A percentile compares a stretch with the other conserved stretches of the same genome.
Evolutionary conservation across 176 grass and related monocot genomes (phyloP).

Genomic region (Raddia distichophylla): DNA sequence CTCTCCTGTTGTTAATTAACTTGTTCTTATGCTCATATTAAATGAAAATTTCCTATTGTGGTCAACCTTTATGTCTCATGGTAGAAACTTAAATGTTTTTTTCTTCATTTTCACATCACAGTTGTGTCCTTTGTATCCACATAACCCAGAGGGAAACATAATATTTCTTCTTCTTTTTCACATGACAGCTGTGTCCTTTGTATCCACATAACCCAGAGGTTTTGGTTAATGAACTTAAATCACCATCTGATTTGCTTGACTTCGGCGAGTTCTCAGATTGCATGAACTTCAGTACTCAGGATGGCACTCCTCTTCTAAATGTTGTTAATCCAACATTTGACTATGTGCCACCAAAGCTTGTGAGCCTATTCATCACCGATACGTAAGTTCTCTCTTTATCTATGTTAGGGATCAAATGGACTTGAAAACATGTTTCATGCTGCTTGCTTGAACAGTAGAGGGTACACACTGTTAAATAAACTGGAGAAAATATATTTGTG

Average conservation of each 20-base stretch:
- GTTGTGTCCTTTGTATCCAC: constrained; percentile 92
- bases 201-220: constrained; percentile 96
- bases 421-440: not conserved
- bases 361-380: constrained; percentile 94
- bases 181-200: constrained; percentile 79
- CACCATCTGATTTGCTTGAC: constrained; percentile 89
- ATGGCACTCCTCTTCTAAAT: constrained; percentile 72
- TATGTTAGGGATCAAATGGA: not conserved
- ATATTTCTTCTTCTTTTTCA: not conserved
- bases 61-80: constrained; percentile 2
- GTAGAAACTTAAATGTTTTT: constrained; percentile 9
- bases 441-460: constrained; percentile 7
- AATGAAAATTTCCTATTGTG: constrained; percentile 23
- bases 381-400: constrained; percentile 56
- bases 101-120: constrained; percentile 37
- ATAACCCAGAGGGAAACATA: constrained; percentile 65
- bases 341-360: constrained; percentile 87
- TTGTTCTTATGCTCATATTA: constrained; percentile 2
- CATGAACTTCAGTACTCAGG: constrained; percentile 78
- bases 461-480: not conserved
- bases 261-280: constrained; percentile 94
- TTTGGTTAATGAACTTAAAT: constrained; percentile 89
- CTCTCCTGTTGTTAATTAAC: not conserved
- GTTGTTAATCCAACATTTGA: constrained; percentile 98
- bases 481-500: constrained; percentile 2